phyloP scores from a whole-genome alignment of 169 alveolate genomes.

The Eimeria nieschulzi region DNA sequence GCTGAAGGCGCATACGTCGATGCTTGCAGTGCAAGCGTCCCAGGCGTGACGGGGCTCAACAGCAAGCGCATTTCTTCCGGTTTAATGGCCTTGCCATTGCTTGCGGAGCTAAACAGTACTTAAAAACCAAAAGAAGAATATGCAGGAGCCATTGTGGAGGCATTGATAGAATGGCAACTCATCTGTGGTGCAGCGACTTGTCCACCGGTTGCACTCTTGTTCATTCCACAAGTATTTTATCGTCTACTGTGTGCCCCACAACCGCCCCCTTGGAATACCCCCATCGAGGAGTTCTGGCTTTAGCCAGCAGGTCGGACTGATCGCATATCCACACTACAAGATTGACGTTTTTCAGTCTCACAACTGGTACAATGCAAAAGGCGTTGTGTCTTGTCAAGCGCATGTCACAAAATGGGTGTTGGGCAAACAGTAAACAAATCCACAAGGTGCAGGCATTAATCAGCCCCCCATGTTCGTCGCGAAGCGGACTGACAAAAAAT shows the following conservation, averaged over 20 bases:
- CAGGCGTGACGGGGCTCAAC: neutral
- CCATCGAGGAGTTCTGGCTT: neutral
- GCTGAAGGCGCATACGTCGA: constrained; percentile 8
- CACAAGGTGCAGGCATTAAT: too few relatives aligned
- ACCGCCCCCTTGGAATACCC: neutral
- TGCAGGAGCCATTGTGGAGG: neutral
- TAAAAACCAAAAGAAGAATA: neutral
- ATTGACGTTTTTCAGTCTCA: neutral
- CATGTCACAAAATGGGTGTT: too few relatives aligned
- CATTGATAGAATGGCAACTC: neutral
- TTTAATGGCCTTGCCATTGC: neutral
- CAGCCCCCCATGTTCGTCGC: too few relatives aligned
- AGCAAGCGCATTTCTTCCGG: neutral
- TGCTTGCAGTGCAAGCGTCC: neutral
- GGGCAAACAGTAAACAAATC: too few relatives aligned
- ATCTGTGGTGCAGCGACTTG: neutral
- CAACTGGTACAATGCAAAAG: too few relatives aligned
- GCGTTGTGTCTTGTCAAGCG: too few relatives aligned
- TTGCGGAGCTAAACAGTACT: neutral
- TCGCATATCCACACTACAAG: neutral
- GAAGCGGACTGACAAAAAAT: too few relatives aligned
- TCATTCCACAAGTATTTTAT: neutral
- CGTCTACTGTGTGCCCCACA: neutral
- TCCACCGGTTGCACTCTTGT: neutral
- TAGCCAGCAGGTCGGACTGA: neutral